These are phyloP conservation scores for Aureobasidium pullulans DNA, from an alignment of 2,329 filamentous ascomycete genomes.

Conservation along the genomic window DNA sequence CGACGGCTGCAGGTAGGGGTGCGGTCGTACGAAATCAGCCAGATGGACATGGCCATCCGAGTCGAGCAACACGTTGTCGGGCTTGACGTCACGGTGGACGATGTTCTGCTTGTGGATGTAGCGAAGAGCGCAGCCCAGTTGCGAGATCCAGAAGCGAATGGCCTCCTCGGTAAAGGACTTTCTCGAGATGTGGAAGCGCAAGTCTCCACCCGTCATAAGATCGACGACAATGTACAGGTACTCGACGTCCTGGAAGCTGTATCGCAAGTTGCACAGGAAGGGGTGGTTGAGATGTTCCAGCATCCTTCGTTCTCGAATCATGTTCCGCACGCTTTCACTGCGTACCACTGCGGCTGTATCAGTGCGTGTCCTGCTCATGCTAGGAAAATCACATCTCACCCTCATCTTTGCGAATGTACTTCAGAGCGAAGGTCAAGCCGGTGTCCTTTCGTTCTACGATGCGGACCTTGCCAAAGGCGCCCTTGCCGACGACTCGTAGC, in stretches of 20 bases:
- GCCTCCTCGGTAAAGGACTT: conserved; percentile 98
- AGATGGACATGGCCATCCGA: conserved; percentile 91
- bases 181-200: conserved; percentile 94
- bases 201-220: conserved; percentile 93
- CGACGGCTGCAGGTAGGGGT: neutral
- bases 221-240: conserved; percentile 97
- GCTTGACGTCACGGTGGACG: conserved; percentile 86
- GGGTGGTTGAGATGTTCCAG: conserved; percentile 96
- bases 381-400: conserved; percentile 44
- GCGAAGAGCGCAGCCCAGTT: conserved; percentile 82
- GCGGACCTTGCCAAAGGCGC: conserved; percentile 96
- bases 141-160: conserved; percentile 92
- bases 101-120: conserved; percentile 84
- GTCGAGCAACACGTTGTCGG: conserved; percentile 83
- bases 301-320: conserved; percentile 95
- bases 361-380: neutral
- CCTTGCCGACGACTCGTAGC: conserved; percentile 90
- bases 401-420: conserved; percentile 99
- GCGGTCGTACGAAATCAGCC: conserved; percentile 76
- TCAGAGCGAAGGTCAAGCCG: conserved; percentile 85
- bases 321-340: conserved; percentile 95
- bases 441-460: conserved; percentile 98
- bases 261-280: conserved; percentile 95
- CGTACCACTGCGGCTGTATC: conserved; percentile 64
- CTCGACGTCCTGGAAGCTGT: conserved; percentile 98